phyloP scores from a whole-genome alignment of 768 basidiomycete genomes.

The Suillus clintonianus region DNA sequence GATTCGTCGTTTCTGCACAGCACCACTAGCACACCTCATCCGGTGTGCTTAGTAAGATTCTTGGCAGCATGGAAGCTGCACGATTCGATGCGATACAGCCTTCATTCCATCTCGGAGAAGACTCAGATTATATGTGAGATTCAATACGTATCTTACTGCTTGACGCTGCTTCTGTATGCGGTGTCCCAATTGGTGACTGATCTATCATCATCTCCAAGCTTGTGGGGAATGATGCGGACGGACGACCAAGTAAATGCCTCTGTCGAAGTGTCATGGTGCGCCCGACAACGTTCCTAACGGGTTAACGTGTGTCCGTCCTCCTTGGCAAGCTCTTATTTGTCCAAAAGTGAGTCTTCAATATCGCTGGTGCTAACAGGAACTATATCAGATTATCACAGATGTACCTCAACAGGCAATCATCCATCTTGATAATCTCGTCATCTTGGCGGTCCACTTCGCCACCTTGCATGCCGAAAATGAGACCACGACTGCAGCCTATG shows the following conservation, averaged over 20 bases:
- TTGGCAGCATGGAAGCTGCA: neutral
- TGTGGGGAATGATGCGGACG: neutral
- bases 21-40: neutral
- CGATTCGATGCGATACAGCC: neutral
- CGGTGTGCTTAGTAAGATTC: neutral
- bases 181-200: neutral
- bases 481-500: neutral
- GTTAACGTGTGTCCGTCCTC: neutral
- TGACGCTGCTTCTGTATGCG: neutral
- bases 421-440: neutral
- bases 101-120: neutral
- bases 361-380: neutral
- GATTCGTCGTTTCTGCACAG: constrained; percentile 1
- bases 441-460: constrained; percentile 4
- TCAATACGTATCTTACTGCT: neutral
- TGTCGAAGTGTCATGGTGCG: neutral
- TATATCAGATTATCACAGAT: neutral
- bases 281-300: too few species aligned
- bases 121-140: neutral
- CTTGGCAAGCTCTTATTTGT: neutral
- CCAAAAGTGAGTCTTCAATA: neutral
- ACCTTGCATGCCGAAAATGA: neutral
- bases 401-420: constrained; percentile 1
- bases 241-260: neutral
- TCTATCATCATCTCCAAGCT: neutral